Percentiles rank a stretch among this genome's conserved stretches.
Conservation (phyloP, 345 rosid species). For the Erodium maritimum region DNA sequence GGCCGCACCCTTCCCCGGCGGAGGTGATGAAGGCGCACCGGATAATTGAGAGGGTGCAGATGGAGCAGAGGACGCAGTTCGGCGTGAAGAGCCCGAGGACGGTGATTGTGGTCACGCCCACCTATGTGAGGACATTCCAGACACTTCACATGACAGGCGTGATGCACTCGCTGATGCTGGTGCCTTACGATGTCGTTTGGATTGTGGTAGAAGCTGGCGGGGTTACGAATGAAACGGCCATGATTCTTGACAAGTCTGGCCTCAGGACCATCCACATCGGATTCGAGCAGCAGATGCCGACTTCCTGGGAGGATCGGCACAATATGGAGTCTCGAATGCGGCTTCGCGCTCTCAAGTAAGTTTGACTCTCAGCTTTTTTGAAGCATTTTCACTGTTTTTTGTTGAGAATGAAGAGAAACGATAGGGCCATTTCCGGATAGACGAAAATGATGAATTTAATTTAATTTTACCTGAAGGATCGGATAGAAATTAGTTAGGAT, state of each 20-base stretch:
- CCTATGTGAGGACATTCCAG: slow-evolving; percentile 90
- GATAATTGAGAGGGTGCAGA: slow-evolving; percentile 83
- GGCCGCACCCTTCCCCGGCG: slow-evolving; percentile 90
- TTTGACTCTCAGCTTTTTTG: too few species aligned
- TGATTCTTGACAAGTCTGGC: slow-evolving; percentile 51
- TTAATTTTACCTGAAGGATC: too few species aligned
- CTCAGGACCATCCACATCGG: slow-evolving; percentile 60
- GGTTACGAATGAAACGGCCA: slow-evolving; percentile 59
- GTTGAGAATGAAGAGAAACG: too few species aligned
- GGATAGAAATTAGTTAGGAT: too few species aligned
- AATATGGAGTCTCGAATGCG: slow-evolving; percentile 74
- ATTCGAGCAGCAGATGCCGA: slow-evolving; percentile 53
- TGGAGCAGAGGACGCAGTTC: slow-evolving; percentile 66
- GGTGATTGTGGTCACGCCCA: slow-evolving; percentile 78
- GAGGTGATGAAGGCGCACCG: slow-evolving; percentile 92
- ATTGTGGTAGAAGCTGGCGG: slow-evolving; percentile 95
- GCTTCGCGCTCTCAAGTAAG: slow-evolving; percentile 61
- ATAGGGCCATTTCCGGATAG: too few species aligned
- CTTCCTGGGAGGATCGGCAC: slow-evolving; percentile 64
- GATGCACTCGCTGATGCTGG: slow-evolving; percentile 84
- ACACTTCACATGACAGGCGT: slow-evolving; percentile 82
- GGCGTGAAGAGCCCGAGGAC: slow-evolving; percentile 57
- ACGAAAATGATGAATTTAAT: too few species aligned
- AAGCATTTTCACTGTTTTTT: too few species aligned
- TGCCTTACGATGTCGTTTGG: slow-evolving; percentile 83